Evolutionary conservation across 2,329 filamentous ascomycete species (phyloP).

Genomic region (Mariannaea elegans): DNA sequence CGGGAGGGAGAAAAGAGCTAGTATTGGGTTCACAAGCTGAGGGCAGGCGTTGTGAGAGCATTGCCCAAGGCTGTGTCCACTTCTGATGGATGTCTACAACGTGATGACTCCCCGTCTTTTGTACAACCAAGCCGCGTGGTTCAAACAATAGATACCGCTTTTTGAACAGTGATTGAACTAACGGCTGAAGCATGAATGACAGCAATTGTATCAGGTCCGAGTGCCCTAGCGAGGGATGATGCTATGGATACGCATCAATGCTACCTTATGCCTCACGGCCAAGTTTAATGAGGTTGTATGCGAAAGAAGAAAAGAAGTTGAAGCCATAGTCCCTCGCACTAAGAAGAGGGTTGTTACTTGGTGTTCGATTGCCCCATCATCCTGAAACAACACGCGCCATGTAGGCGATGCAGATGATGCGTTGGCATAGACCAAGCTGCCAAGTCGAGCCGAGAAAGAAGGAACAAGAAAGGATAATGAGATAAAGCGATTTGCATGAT

Average conservation of each 20-base stretch:
- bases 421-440: no score
- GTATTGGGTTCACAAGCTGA: constrained; percentile 5
- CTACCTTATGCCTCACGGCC: not conserved
- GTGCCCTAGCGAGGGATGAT: not conserved
- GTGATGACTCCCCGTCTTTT: constrained; percentile 1
- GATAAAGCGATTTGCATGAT: no score
- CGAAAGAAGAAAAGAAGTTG: not conserved
- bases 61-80: no score
- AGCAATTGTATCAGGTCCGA: not conserved
- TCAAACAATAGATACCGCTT: no score
- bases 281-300: not conserved
- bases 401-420: constrained; percentile 17
- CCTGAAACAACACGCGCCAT: constrained; percentile 17
- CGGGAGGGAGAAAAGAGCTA: not conserved
- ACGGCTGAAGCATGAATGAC: no score
- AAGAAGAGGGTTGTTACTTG: constrained; percentile 7
- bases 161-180: no score
- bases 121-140: not conserved
- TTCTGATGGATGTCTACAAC: constrained; percentile 11
- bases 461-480: no score
- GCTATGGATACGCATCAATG: constrained; percentile 5
- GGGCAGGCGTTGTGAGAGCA: no score
- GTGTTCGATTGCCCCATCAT: constrained; percentile 10
- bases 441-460: no score
- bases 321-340: not conserved